Conservation (phyloP, 495 filamentous ascomycete genomes). For the Trypethelium eluteriae region DNA sequence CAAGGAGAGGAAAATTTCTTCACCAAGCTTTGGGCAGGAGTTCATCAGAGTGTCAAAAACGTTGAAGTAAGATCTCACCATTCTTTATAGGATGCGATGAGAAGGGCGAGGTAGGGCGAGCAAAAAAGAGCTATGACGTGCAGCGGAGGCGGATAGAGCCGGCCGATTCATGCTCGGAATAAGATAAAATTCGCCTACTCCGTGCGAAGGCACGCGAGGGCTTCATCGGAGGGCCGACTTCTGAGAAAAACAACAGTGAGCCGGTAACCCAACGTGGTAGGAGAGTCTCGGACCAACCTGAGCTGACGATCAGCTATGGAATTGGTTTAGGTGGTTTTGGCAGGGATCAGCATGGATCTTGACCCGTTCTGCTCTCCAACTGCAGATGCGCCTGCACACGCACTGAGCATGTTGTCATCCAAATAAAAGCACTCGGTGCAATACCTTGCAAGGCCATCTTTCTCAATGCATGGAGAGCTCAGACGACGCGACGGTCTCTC, state of each 20-base stretch:
- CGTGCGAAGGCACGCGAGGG: neutral
- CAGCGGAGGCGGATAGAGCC: conserved; percentile 10
- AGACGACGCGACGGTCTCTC: neutral
- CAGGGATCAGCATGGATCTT: conserved; percentile 7
- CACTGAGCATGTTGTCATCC: conserved; percentile 7
- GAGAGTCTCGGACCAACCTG: conserved; percentile 6
- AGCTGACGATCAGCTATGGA: conserved; percentile 6
- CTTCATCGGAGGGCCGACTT: neutral
- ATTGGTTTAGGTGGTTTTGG: neutral
- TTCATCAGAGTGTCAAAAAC: neutral
- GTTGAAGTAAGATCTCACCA: neutral
- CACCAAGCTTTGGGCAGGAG: neutral
- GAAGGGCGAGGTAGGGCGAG: neutral
- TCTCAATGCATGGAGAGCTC: neutral
- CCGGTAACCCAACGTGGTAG: conserved; percentile 1
- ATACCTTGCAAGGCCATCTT: neutral
- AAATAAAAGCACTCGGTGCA: neutral
- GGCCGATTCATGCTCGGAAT: neutral
- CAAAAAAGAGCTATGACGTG: neutral
- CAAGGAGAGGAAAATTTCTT: neutral
- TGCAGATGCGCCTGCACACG: conserved; percentile 5
- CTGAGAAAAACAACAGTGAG: neutral
- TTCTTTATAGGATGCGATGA: neutral
- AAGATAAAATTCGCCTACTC: conserved; percentile 2
- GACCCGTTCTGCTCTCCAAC: conserved; percentile 11